Base-by-base conservation (phyloP, 148 eudicot species). In the Camellia lanceoleosa region DNA sequence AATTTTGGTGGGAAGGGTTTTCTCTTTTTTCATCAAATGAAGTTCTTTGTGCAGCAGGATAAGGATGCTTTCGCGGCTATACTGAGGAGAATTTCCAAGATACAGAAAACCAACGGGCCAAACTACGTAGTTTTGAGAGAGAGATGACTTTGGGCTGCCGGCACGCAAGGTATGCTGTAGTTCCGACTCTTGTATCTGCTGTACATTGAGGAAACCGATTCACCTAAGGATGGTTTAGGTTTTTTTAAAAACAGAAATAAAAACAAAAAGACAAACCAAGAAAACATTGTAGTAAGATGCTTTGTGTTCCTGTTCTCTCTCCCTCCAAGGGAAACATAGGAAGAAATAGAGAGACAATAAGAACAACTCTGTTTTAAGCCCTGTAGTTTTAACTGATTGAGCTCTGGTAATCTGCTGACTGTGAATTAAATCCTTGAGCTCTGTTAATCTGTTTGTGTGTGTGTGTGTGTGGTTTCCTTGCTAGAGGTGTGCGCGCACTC, bases 61-160 rank as follows among this genome's bases (percentile, higher is more conserved):
- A 94, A 94, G 89, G 86, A 84, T 77, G 98, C 97, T 38, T 94
- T 94, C 82, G 97, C 98, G 1, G 94, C 85, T 11, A 88, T 91
- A 63, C 69, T 94, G 82, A 92, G 90, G 86, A 87, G 91, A 87
- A 94, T 94, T 44, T 94, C 98, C 54, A 94, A 86, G 81, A 92
- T 94, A 74, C 94, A 91, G 85, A 94, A 92, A 88, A 89, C 85
- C 2, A 89, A 88, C 60, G 95, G 90, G 55, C 79, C 83, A 44
- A 91, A 68, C 67, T 92, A 82, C 71, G 94, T 94, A 4, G 97
- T 94, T 43, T 80, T 92, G 80, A 88, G 97, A 80, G 88, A 84
- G 60, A 85, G 73, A 68, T 88, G 80, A 87, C 56, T 73, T 75
- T 23, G 15, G 10, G 10, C 56, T 74, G 43, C 43, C 0, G 75